Conservation (phyloP, 768 basidiomycete species). For the Phanerochaete sordida region DNA sequence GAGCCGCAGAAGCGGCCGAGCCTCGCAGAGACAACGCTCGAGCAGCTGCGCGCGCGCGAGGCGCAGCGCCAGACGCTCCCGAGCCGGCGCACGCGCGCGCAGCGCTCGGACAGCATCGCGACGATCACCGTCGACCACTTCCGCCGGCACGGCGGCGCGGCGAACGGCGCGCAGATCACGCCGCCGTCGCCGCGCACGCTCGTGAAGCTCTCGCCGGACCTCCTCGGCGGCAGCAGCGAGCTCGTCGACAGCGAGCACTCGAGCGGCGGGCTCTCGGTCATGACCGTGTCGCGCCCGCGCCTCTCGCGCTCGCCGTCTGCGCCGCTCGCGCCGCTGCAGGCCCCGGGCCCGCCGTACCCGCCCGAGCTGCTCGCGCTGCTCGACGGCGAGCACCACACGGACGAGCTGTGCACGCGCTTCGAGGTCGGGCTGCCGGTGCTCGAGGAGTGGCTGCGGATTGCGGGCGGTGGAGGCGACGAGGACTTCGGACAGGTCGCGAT, state of each 20-base stretch:
- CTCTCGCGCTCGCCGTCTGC: slow-evolving; percentile 57
- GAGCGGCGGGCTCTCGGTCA: slow-evolving; percentile 24
- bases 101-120: slow-evolving; percentile 12
- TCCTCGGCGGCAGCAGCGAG: slow-evolving; percentile 9
- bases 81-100: background rate
- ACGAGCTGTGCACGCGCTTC: slow-evolving; percentile 83
- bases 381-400: slow-evolving; percentile 89
- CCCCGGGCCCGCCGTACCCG: slow-evolving; percentile 40
- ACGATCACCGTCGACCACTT: slow-evolving; percentile 6
- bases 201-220: slow-evolving; percentile 10
- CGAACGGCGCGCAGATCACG: background rate
- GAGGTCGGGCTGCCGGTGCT: slow-evolving; percentile 82
- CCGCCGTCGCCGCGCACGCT: slow-evolving; percentile 1
- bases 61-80: background rate
- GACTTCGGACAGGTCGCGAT: slow-evolving; percentile 76
- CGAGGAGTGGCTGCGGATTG: slow-evolving; percentile 62
- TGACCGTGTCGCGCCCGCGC: slow-evolving; percentile 39
- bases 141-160: too few relatives aligned
- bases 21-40: slow-evolving; percentile 66
- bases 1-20: slow-evolving; percentile 43
- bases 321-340: slow-evolving; percentile 36
- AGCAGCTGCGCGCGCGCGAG: slow-evolving; percentile 50
- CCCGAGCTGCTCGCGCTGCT: slow-evolving; percentile 56
- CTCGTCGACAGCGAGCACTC: slow-evolving; percentile 23
- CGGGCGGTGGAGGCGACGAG: slow-evolving; percentile 56